Conservation (phyloP, 495 filamentous ascomycete genomes). For the Penicillium cosmopolitanum region DNA sequence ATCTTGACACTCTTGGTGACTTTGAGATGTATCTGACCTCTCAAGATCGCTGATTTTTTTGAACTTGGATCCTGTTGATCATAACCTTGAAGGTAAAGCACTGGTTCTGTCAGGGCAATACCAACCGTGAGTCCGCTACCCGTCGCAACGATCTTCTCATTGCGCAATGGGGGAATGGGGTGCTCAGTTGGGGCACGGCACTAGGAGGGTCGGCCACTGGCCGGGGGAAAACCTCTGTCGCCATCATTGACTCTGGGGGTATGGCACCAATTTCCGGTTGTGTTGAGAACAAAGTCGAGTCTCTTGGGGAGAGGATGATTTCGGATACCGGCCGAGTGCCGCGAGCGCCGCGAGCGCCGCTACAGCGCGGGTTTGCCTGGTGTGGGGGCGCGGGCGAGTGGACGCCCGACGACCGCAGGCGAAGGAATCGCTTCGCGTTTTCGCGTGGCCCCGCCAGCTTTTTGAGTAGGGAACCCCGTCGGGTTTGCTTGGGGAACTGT, state of each 20-base stretch:
- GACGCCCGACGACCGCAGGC: conserved; percentile 40
- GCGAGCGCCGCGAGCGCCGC: conserved; percentile 15
- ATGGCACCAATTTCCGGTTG: conserved; percentile 30
- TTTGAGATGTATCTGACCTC: conserved; percentile 80
- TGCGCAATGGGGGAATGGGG: conserved; percentile 41
- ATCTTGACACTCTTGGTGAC: conserved; percentile 92
- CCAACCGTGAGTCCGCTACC: conserved; percentile 74
- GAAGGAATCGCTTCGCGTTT: conserved; percentile 55
- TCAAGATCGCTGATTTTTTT: conserved; percentile 78
- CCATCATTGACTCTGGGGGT: conserved; percentile 39
- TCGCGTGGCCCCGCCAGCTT: conserved; percentile 54
- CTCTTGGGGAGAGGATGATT: conserved; percentile 41
- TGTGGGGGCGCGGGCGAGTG: conserved; percentile 30
- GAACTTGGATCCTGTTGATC: conserved; percentile 74
- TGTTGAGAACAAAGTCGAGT: conserved; percentile 26
- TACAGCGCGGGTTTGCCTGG: conserved; percentile 27
- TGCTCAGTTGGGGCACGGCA: conserved; percentile 32
- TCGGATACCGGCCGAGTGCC: conserved; percentile 45
- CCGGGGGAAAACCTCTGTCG: conserved; percentile 34
- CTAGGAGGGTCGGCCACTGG: conserved; percentile 26
- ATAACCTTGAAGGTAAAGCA: conserved; percentile 87
- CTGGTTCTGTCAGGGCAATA: conserved; percentile 83
- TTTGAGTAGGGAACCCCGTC: conserved; percentile 39
- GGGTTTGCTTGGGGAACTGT: conserved; percentile 33
- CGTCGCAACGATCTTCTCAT: conserved; percentile 72